These are phyloP conservation scores for Penicillium sp. DNA, from an alignment of 2,329 filamentous ascomycete species.

Conservation along the genomic window DNA sequence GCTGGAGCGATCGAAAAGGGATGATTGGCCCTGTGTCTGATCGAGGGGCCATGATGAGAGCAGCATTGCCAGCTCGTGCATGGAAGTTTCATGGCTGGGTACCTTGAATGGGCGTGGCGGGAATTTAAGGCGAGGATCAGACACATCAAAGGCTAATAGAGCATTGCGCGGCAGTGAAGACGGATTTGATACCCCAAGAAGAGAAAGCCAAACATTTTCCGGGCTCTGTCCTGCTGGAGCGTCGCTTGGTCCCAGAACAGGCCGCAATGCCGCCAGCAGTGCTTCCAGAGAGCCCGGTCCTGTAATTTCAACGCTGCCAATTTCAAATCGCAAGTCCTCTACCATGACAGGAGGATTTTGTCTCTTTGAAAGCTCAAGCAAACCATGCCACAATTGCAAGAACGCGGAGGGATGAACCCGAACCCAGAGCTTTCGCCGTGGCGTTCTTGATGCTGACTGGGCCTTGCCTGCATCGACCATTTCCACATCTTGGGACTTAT, in stretches of 20 bases:
- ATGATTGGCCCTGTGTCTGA: slow-evolving; percentile 43
- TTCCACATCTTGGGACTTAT: slow-evolving; percentile 32
- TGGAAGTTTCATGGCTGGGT: slow-evolving; percentile 35
- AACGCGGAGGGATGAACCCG: slow-evolving; percentile 79
- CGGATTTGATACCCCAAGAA: slow-evolving; percentile 61
- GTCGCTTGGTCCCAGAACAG: slow-evolving; percentile 28
- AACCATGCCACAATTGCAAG: slow-evolving; percentile 61
- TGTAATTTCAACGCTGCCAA: slow-evolving; percentile 68
- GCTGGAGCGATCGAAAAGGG: slow-evolving; percentile 66
- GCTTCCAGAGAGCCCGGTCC: slow-evolving; percentile 78
- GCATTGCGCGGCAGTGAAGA: slow-evolving; percentile 67
- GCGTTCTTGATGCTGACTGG: slow-evolving; percentile 26
- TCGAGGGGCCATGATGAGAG: slow-evolving; percentile 70
- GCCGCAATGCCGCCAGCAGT: slow-evolving; percentile 66
- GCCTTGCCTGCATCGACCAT: slow-evolving; percentile 32
- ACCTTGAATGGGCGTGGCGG: slow-evolving; percentile 62
- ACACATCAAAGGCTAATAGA: slow-evolving; percentile 68
- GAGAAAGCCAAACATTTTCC: slow-evolving; percentile 41
- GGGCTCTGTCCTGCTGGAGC: slow-evolving; percentile 28
- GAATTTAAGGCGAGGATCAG: slow-evolving; percentile 77
- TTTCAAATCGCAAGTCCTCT: slow-evolving; percentile 68
- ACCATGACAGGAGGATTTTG: slow-evolving; percentile 61
- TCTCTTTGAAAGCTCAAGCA: slow-evolving; percentile 58
- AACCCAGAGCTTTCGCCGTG: slow-evolving; percentile 61
- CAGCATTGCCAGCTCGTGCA: slow-evolving; percentile 54